These are phyloP conservation scores for Calocybe gambosa DNA, from an alignment of 1,284 basidiomycete genomes.

Conservation along the genomic window DNA sequence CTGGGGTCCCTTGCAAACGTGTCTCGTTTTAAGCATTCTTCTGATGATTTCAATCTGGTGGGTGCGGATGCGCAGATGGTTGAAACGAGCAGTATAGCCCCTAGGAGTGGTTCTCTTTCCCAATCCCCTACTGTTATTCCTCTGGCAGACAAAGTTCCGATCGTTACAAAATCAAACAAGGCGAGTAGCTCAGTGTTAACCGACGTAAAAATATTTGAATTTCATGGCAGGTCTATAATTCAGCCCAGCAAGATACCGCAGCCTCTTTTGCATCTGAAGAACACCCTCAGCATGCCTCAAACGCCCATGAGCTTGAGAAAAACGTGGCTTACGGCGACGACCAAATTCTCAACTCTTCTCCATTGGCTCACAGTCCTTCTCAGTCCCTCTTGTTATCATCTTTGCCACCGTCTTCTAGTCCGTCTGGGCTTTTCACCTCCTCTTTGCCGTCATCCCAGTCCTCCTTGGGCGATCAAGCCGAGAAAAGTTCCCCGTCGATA, in stretches of 20 bases:
- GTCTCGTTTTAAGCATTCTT: neutral
- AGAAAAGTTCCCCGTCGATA: neutral
- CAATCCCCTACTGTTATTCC: neutral
- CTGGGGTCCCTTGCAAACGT: neutral
- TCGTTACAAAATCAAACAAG: neutral
- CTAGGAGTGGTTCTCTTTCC: neutral
- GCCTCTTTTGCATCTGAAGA: neutral
- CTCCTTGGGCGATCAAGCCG: slow-evolving; percentile 16
- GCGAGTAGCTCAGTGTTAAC: neutral
- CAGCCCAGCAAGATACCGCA: neutral
- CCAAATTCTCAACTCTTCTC: slow-evolving; percentile 23
- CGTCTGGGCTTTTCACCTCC: slow-evolving; percentile 38
- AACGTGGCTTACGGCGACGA: neutral
- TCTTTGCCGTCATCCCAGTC: slow-evolving; percentile 35
- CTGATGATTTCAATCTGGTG: neutral
- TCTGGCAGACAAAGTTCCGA: neutral
- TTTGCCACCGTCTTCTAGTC: slow-evolving; percentile 41
- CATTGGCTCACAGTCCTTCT: slow-evolving; percentile 44
- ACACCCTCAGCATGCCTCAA: neutral
- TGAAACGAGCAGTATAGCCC: neutral
- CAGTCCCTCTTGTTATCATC: slow-evolving; percentile 19
- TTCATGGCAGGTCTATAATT: neutral
- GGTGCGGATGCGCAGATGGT: neutral
- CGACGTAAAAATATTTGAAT: neutral
- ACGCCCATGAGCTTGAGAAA: neutral